Evolutionary conservation across 2,329 filamentous ascomycete species (phyloP), one percentile per base, ranked within the genome.

Genomic region (Ophiocordyceps camponoti-rufipedis): DNA sequence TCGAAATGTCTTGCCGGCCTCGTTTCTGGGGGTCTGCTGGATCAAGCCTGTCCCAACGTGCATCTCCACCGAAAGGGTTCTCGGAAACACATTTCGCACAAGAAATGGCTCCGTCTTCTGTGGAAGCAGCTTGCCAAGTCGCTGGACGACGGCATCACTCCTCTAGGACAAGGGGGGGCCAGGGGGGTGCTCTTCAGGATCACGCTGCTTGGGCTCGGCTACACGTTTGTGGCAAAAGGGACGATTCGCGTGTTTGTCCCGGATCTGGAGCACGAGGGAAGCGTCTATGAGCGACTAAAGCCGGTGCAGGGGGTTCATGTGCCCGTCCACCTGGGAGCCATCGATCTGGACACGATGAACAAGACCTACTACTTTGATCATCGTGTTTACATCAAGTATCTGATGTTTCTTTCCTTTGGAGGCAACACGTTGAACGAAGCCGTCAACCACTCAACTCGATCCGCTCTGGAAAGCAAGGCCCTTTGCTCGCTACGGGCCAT

Each of bases 211-310:
- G 53, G 48, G 2, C 60, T 68, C 48, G 59, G 64, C 48, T 70
- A 70, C 53, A 66, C 59, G 2, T 62, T 70, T 42, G 54, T 64
- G 28, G 54, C 58, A 44, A 71, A 71, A 51, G 61, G 60, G 19
- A 68, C 58, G 1, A 54, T 62, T 2, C 28, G 14, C 19, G 55
- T 48, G 16, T 63, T 62, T 18, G 48, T 60, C 31, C 14, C 41
- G 5, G 55, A 62, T 47, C 60, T 67, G 6, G 38, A 60, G 47
- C 53, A 64, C 40, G 60, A 68, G 50, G 56, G 54, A 4, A 43
- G 41, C 1, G 53, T 67, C 0, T 68, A 68, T 47, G 10, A 51
- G 12, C 56, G 54, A n/a, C 54, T 67, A 0, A 16, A 48, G 42
- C 43, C 52, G 10, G 41, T 63, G 18, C 58, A 69, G 51, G 63